Evolutionary conservation across 2,329 filamentous ascomycete species (phyloP).

Genomic region (Pyrenophora tritici-repentis): DNA sequence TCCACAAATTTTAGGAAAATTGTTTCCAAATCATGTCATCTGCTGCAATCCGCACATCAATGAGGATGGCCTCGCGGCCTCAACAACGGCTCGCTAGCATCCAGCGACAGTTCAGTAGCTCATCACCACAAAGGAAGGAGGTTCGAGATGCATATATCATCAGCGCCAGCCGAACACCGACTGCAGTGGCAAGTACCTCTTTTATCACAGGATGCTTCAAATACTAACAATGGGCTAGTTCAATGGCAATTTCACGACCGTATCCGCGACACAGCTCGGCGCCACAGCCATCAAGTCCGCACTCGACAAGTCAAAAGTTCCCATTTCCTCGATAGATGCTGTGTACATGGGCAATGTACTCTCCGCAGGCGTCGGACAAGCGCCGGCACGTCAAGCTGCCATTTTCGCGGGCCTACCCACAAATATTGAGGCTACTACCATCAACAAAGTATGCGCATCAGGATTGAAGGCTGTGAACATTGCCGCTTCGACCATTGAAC

Average conservation of each 20-base stretch:
- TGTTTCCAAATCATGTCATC: slow-evolving; percentile 35
- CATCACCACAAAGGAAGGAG: slow-evolving; percentile 57
- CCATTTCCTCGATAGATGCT: slow-evolving; percentile 79
- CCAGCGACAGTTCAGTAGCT: slow-evolving; percentile 46
- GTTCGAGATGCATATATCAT: slow-evolving; percentile 93
- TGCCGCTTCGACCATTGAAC: slow-evolving; percentile 91
- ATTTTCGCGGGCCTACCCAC: slow-evolving; percentile 85
- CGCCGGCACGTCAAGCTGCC: slow-evolving; percentile 86
- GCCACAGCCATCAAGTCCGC: slow-evolving; percentile 92
- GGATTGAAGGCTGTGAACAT: slow-evolving; percentile 90
- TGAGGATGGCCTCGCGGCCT: slow-evolving; percentile 44
- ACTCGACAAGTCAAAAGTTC: slow-evolving; percentile 81
- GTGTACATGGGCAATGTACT: slow-evolving; percentile 99
- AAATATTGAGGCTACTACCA: slow-evolving; percentile 84
- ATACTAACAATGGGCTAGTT: slow-evolving; percentile 63
- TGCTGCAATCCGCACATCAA: slow-evolving; percentile 37
- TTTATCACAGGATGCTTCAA: neutral
- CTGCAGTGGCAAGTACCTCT: slow-evolving; percentile 69
- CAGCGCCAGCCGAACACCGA: slow-evolving; percentile 86
- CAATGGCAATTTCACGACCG: slow-evolving; percentile 85
- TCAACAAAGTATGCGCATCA: slow-evolving; percentile 98
- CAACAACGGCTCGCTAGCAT: slow-evolving; percentile 45
- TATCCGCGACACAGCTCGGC: slow-evolving; percentile 85
- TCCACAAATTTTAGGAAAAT: neutral
- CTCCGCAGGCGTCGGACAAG: slow-evolving; percentile 80